Evolutionary conservation across 768 basidiomycete genomes (phyloP), one percentile per base, ranked within the genome.

Genomic region (Hericium erinaceus): DNA sequence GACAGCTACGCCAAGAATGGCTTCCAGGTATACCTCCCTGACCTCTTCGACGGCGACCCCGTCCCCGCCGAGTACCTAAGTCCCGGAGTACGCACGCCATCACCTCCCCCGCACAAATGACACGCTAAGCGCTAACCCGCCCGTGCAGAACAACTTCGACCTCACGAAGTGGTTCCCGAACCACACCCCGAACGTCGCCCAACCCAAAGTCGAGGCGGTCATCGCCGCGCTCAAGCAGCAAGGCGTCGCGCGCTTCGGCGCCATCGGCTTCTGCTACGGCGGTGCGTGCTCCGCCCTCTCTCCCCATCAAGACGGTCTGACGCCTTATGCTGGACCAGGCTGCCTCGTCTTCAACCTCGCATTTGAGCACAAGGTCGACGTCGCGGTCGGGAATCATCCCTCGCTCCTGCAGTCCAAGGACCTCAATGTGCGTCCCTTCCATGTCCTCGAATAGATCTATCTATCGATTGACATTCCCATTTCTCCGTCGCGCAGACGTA

Each of bases 321-420:
- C 24, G 10, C 50, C 13, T n/a, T 4, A 28, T 22, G 2, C 22
- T 22, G 22, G 22, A 22, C 7, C 18, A 63, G 60, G 54, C n/a
- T 58, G 60, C 50, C 50, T 61, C 8, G 39, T 48, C 12, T 55
- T 58, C 54, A 57, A 79, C 58, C 71, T 81, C 46, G 76, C 80
- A 0, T 72, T 75, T 54, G 74, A 76, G 38, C 66, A 70, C 54
- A 46, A 66, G 37, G 68, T 74, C 61, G 63, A 74, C 16, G 77
- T 73, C 44, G 70, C 70, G 2, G 73, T 70, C 20, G 66, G 77
- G 44, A 57, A 75, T 1, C 82, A 83, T 63, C 82, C 81, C 0
- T 79, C 80, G 2, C 61, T 72, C 2, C 67, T 79, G 38, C 37
- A 70, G 22, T 72, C 73, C 4, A 64, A 66, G 8, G 75, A 76